Evolutionary conservation across 1,284 basidiomycete species (phyloP).

Genomic region (Phenoliferia sp.): DNA sequence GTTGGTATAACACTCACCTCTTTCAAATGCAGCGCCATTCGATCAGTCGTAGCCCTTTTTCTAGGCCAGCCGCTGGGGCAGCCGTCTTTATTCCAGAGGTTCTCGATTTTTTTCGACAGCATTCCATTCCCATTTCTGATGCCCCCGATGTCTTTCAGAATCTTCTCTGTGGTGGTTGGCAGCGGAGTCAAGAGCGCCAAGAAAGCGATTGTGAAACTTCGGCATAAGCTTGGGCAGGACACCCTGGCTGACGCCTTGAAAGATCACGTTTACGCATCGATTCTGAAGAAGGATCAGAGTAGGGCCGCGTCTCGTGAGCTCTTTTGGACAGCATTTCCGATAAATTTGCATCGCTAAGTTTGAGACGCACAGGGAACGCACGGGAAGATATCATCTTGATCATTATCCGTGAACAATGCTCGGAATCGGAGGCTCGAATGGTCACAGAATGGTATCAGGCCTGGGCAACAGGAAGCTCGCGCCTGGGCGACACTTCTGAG

Average conservation of each 20-base stretch:
- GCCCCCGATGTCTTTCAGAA: neutral
- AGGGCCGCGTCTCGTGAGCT: constrained; percentile 13
- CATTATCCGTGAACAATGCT: neutral
- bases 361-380: neutral
- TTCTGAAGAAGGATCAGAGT: constrained; percentile 16
- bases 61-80: constrained; percentile 29
- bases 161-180: constrained; percentile 24
- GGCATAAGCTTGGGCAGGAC: constrained; percentile 10
- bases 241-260: constrained; percentile 13
- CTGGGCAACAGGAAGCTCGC: neutral
- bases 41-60: constrained; percentile 25
- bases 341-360: neutral
- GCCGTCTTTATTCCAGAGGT: constrained; percentile 29
- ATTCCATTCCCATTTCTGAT: neutral
- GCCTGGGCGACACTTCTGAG: neutral
- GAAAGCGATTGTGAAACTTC: constrained; percentile 18
- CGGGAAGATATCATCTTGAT: neutral
- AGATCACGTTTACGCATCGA: constrained; percentile 22
- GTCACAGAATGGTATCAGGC: constrained; percentile 20
- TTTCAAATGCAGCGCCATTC: constrained; percentile 17
- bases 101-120: neutral
- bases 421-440: neutral
- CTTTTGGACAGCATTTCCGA: neutral
- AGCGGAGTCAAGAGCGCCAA: constrained; percentile 24
- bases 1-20: neutral